These are phyloP conservation scores for Hygrophila difformis DNA, from an alignment of 257 asterid species.

Conservation along the genomic window DNA sequence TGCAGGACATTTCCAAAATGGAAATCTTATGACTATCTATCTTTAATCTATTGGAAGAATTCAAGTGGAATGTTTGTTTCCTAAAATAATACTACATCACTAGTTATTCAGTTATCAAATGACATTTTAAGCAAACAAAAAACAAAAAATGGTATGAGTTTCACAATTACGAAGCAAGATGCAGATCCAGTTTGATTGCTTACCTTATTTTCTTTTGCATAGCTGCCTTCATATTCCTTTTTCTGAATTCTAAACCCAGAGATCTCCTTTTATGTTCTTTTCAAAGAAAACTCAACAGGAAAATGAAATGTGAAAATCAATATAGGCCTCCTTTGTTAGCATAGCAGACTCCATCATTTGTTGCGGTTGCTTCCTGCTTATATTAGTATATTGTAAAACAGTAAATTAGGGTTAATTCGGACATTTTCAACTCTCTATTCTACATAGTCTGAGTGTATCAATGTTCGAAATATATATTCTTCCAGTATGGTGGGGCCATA, in stretches of 20 bases:
- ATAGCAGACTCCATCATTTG: constrained; percentile 4
- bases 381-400: neutral
- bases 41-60: constrained; percentile 10
- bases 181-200: no score
- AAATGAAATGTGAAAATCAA: no score
- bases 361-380: constrained; percentile 3
- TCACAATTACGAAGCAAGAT: no score
- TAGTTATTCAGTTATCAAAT: no score
- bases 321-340: no score
- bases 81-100: neutral
- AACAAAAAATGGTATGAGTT: no score
- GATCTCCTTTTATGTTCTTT: no score
- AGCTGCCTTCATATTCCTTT: no score
- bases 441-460: neutral
- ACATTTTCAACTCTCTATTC: neutral
- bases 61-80: constrained; percentile 1
- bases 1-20: constrained; percentile 10
- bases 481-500: constrained; percentile 6
- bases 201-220: no score
- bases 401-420: neutral
- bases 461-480: neutral
- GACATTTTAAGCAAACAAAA: no score
- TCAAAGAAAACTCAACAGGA: no score
- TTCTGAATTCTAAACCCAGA: no score
- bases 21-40: neutral